These are phyloP conservation scores for Crithidia acanthocephali DNA, from an alignment of 208 protist genomes.

Conservation along the genomic window DNA sequence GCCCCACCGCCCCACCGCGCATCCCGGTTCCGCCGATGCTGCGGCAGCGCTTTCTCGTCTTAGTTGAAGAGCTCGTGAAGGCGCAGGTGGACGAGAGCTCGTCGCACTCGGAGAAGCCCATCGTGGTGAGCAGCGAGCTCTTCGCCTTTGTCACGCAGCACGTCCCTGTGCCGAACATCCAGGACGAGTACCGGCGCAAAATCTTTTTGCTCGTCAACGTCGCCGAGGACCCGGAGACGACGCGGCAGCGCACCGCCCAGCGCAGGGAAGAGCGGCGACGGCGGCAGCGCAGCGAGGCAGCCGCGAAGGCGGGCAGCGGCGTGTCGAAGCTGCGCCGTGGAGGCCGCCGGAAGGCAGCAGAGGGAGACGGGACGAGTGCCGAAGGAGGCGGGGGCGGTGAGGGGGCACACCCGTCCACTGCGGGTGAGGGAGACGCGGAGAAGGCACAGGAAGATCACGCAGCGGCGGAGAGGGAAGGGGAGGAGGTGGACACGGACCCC, in stretches of 20 bases:
- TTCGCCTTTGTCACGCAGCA: constrained; percentile 78
- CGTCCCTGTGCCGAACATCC: constrained; percentile 87
- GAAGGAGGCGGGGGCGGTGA: background rate
- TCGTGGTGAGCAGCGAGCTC: constrained; percentile 76
- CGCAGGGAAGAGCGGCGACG: constrained; percentile 12
- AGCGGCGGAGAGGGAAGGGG: background rate
- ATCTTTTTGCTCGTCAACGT: constrained; percentile 92
- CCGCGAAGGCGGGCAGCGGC: background rate
- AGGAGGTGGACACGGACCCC: constrained; percentile 30
- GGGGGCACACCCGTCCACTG: constrained; percentile 1
- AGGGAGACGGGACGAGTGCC: background rate
- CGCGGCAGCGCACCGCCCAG: constrained; percentile 33
- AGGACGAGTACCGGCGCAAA: constrained; percentile 92
- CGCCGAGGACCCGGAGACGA: constrained; percentile 57
- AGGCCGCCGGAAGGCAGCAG: background rate
- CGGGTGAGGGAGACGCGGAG: constrained; percentile 25
- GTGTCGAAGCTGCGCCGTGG: constrained; percentile 1
- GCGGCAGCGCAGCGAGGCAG: background rate
- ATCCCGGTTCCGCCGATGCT: constrained; percentile 50
- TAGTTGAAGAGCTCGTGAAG: constrained; percentile 84
- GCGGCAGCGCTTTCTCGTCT: constrained; percentile 80
- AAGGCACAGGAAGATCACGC: too few species aligned
- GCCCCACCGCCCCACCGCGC: constrained; percentile 7
- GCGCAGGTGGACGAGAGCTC: constrained; percentile 62
- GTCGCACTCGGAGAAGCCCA: constrained; percentile 39